Conservation (phyloP, 2,329 filamentous ascomycete genomes). For the Phialophora tarda region DNA sequence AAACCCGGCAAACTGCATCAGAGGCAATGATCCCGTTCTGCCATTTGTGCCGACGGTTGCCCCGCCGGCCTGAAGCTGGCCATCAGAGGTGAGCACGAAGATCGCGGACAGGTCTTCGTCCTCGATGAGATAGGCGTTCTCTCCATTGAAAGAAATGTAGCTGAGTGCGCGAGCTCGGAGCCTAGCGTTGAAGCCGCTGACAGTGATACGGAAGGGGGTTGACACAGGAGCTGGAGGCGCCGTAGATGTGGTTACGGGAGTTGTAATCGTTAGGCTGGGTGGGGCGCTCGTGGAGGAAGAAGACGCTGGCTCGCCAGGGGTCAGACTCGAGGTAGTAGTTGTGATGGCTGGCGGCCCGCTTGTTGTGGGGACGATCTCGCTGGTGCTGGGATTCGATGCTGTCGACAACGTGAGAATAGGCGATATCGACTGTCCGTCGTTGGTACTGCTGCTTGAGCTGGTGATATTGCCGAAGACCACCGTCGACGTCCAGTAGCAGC, state of each 20-base stretch:
- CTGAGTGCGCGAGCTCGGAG: conserved; percentile 18
- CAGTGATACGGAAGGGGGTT: conserved; percentile 23
- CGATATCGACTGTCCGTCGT: conserved; percentile 3
- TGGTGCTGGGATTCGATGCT: not conserved
- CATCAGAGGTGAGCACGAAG: conserved; percentile 22
- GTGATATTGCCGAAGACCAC: conserved; percentile 26
- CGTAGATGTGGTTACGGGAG: not conserved
- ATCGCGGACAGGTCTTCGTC: conserved; percentile 19
- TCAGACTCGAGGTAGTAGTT: not conserved
- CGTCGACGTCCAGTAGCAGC: conserved; percentile 30
- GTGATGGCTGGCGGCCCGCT: not conserved
- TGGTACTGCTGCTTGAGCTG: not conserved
- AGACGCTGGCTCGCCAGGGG: not conserved
- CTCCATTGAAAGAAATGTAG: conserved; percentile 20
- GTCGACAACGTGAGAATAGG: conserved; percentile 6
- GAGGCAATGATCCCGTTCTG: conserved; percentile 17
- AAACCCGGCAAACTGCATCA: conserved; percentile 3
- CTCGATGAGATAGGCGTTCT: conserved; percentile 16
- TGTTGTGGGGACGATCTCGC: not conserved
- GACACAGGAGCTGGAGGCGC: conserved; percentile 17
- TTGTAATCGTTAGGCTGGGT: not conserved
- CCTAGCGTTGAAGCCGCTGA: conserved; percentile 17
- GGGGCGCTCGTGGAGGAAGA: not conserved
- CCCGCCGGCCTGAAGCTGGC: conserved; percentile 11
- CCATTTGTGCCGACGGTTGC: conserved; percentile 13